Conservation (phyloP, 192 early-diverging fungal species). For the Diversispora eburnea region DNA sequence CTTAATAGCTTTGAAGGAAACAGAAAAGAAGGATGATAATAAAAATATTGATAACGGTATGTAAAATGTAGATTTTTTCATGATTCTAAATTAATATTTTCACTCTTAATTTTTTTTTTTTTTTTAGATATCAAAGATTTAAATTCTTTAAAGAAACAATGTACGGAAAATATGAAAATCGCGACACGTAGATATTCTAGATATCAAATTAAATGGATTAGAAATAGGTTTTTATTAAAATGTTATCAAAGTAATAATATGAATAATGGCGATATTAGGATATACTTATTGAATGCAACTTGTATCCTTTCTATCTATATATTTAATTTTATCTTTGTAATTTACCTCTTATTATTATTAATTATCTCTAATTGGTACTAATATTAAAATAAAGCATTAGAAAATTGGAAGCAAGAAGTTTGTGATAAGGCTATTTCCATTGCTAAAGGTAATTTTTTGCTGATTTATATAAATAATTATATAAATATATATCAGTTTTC, state of each 20-base stretch:
- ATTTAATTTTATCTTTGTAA: too few relatives aligned
- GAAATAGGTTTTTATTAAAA: slow-evolving; percentile 65
- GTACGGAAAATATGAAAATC: slow-evolving; percentile 79
- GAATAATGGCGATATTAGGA: neutral
- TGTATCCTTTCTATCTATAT: slow-evolving; percentile 35
- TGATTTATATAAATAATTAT: neutral
- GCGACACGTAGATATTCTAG: slow-evolving; percentile 88
- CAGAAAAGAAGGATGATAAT: neutral
- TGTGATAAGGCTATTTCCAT: slow-evolving; percentile 50
- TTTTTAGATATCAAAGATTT: slow-evolving; percentile 20
- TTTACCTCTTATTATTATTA: neutral
- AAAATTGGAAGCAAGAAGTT: slow-evolving; percentile 55
- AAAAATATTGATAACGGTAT: neutral
- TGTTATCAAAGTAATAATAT: slow-evolving; percentile 30
- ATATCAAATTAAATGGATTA: slow-evolving; percentile 76
- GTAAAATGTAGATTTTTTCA: neutral
- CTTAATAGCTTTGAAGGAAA: slow-evolving; percentile 35
- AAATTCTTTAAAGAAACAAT: slow-evolving; percentile 45
- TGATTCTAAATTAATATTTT: neutral
- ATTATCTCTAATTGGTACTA: neutral
- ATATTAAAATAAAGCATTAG: slow-evolving; percentile 38
- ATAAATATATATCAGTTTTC: neutral
- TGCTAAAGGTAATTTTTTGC: slow-evolving; percentile 40
- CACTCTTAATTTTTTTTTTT: slow-evolving; percentile 19
- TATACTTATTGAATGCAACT: slow-evolving; percentile 71